Evolutionary conservation across 2,329 filamentous ascomycete genomes (phyloP).

Genomic region (Xylaria sp.): DNA sequence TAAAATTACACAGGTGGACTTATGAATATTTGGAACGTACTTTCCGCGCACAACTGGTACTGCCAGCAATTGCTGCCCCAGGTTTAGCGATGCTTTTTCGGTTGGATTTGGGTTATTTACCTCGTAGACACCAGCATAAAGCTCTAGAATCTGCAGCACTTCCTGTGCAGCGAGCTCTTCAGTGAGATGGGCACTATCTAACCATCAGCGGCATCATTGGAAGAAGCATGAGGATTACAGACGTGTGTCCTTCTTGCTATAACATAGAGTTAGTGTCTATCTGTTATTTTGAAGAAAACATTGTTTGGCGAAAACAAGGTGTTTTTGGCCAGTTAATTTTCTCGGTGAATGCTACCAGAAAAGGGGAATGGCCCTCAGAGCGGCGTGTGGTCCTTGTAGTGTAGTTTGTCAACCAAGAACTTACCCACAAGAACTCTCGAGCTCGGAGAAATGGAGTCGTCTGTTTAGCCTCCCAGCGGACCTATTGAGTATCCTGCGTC

Average conservation of each 20-base stretch:
- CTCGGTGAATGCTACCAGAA: neutral
- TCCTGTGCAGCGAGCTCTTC: conserved; percentile 81
- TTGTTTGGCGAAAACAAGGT: too few species aligned
- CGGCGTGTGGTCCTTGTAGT: too few species aligned
- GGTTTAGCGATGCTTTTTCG: neutral
- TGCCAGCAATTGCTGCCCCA: conserved; percentile 71
- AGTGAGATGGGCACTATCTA: conserved; percentile 77
- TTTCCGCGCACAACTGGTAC: conserved; percentile 90
- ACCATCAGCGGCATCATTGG: conserved; percentile 1
- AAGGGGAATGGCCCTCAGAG: too few species aligned
- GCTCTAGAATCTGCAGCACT: conserved; percentile 89
- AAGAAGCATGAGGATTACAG: neutral
- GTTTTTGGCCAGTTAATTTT: neutral
- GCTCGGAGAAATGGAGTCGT: conserved; percentile 84
- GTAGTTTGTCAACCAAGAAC: neutral
- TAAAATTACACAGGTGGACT: neutral
- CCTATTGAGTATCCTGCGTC: conserved; percentile 34
- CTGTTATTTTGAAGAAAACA: too few species aligned
- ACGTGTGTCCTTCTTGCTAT: conserved; percentile 80
- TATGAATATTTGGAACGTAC: conserved; percentile 10
- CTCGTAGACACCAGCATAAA: conserved; percentile 90
- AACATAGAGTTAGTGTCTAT: neutral
- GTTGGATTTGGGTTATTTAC: conserved; percentile 2
- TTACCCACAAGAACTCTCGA: conserved; percentile 85
- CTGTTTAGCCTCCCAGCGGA: conserved; percentile 98